phyloP scores from a whole-genome alignment of 2,329 filamentous ascomycete species.

The Diaporthe vaccinii region DNA sequence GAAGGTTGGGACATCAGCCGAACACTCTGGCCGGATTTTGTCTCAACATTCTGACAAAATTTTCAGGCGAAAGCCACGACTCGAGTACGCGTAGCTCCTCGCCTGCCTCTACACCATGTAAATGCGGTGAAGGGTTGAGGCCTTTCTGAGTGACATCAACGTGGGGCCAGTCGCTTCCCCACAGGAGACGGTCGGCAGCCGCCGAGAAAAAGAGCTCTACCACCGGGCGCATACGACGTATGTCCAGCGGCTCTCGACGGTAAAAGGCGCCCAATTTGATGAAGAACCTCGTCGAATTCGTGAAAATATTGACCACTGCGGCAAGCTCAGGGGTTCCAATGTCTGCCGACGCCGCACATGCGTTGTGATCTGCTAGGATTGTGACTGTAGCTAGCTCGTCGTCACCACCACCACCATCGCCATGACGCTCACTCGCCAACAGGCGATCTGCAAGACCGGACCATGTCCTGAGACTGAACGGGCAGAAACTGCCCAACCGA shows the following conservation, averaged over 20 bases:
- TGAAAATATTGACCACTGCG: not conserved
- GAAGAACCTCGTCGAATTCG: not conserved
- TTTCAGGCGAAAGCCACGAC: conserved; percentile 3
- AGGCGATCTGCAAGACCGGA: not conserved
- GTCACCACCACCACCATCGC: not conserved
- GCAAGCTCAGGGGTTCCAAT: not conserved
- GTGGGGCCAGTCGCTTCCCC: conserved; percentile 17
- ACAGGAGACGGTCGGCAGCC: not conserved
- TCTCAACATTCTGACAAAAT: not conserved
- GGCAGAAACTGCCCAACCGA: not conserved
- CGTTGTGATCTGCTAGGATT: conserved; percentile 12
- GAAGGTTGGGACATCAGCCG: not conserved
- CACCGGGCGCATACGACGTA: not conserved
- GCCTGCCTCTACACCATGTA: not conserved
- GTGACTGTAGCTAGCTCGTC: not conserved
- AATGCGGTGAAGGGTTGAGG: not conserved
- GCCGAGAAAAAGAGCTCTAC: conserved; percentile 1
- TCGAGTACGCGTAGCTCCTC: not conserved
- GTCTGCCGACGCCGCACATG: not conserved
- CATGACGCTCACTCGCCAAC: not conserved
- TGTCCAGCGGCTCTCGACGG: conserved; percentile 5
- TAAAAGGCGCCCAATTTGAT: conserved; percentile 13
- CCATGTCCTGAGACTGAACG: not conserved
- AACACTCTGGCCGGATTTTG: not conserved
- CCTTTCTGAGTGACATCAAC: not conserved